Base-by-base conservation (phyloP, 805 yeast genomes). In the baker's yeast (Saccharomyces cerevisiae) region DNA sequence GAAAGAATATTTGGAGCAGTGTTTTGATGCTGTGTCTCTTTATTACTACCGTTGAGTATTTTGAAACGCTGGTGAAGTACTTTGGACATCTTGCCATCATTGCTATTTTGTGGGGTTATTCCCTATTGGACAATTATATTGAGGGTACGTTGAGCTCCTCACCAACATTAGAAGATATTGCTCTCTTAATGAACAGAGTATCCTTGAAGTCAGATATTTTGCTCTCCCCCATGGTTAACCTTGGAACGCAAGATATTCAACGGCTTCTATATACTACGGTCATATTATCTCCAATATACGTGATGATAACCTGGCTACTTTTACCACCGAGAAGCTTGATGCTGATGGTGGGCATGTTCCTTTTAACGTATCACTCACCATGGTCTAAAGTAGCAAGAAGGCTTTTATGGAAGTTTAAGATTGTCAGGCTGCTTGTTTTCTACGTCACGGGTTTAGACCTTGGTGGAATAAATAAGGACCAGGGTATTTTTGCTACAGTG, bases 361-460 rank as follows among this genome's bases (percentile, higher is more conserved):
- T 85, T 4, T 75, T 92, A 54, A 83, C 96, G 1, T 92, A 89
- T 68, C 97, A 94, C 70, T 89, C 97, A 28, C 74, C 87, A 26
- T 89, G 89, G 79, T 83, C 90, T 29, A 76, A 89, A 55, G 90
- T 92, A 9, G 83, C 95, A 0, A 79, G 99, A 63, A 82, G 83
- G 54, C 76, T 92, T 57, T 73, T 91, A 32, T 92, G 98, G 98
- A 83, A 86, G 61, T 83, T 92, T 56, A 68, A 84, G 63, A 63
- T 82, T 6, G 80, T 87, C 4, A 79, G 97, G 59, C 68, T 85
- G 50, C 61, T 86, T 6, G 82, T 87, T 51, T 92, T 90, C 69
- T 89, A 89, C 66, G 71, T 88, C 48, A 91, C 97, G 0, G 97
- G 98, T 1, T 76, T 92, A 51, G 95, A 90, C 72, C 84, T 89